Base-by-base conservation (phyloP, 192 early-diverging fungal genomes). In the Backusella tuberculispora region DNA sequence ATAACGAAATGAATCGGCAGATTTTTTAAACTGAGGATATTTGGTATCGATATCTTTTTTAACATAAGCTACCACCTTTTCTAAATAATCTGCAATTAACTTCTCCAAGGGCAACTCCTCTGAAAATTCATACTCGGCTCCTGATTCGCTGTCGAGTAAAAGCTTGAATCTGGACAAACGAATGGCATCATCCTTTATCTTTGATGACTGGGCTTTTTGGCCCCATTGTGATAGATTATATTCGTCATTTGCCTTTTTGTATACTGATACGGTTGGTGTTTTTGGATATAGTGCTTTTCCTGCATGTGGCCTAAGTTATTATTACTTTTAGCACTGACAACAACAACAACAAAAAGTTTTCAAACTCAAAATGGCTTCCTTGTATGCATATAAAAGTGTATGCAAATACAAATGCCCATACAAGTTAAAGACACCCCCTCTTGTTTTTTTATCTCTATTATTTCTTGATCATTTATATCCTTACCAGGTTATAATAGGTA, bases 1-100 rank as follows among this genome's bases (percentile, higher is more conserved):
- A 44, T 83, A 79, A 9, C 53, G 53, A 12, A 13, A 60, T 6
- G 53, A 24, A 12, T 60, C 21, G 21, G 21, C 8, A 12, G 53
- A 60, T 60, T 1, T 24, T 24, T 19, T 10, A 10, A 26, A 26
- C 0, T 60, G 53, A 3, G 53, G 53, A 6, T 60, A 60, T 26
- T 60, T 60, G 3, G 9, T 0, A 0, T 24, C 21, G 13, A 60
- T 60, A 3, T 60, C 53, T 19, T 26, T 60, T n/a, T 60, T 60
- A 4, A 60, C 53, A 17, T 10, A 9, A 5, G 7, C 3, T 5
- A 60, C 53, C 3, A 60, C 53, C 10, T 60, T 60, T 26, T 60
- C 0, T 24, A 60, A 26, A 60, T 60, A 60, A 26, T 60, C 53
- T 24, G 53, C 53, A 60, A 60, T 60, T 8, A 60, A 10, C 5